A percentile compares a stretch with the other conserved stretches of the same genome.
Evolutionary conservation across 2,329 filamentous ascomycete genomes (phyloP).

Genomic region (Ophiostoma angusticollis): DNA sequence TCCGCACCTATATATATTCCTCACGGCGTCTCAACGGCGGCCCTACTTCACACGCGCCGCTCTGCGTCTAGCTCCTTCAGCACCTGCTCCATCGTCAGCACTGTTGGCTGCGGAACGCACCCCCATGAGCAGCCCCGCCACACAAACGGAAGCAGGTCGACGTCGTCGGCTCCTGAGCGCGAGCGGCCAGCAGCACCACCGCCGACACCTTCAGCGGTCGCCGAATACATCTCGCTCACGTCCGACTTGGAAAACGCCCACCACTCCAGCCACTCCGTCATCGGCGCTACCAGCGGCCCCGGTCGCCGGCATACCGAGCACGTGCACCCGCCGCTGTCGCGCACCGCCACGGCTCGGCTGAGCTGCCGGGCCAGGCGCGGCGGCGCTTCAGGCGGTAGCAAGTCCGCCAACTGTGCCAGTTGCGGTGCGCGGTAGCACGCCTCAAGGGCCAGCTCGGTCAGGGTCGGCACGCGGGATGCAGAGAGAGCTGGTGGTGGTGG

Average conservation of each 20-base stretch:
- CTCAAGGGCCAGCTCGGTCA: conserved; percentile 38
- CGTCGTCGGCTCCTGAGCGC: conserved; percentile 18
- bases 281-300: conserved; percentile 32
- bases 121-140: conserved; percentile 37
- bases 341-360: conserved; percentile 26
- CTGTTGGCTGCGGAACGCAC: conserved; percentile 31
- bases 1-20: too few relatives aligned
- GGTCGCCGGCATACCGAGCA: conserved; percentile 40
- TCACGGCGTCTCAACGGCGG: not conserved
- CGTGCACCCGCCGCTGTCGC: conserved; percentile 33
- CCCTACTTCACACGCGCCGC: too few relatives aligned
- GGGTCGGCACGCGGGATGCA: conserved; percentile 28
- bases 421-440: conserved; percentile 32
- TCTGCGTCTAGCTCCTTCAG: too few relatives aligned
- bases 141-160: conserved; percentile 31
- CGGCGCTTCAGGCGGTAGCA: conserved; percentile 29
- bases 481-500: not conserved
- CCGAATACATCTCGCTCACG: not conserved
- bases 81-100: too few relatives aligned
- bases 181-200: conserved; percentile 6
- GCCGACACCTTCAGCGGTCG: not conserved
- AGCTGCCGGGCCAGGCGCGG: conserved; percentile 28
- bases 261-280: conserved; percentile 52
- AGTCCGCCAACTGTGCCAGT: conserved; percentile 28
- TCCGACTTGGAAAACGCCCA: conserved; percentile 26